Base-by-base conservation (phyloP, 2,329 filamentous ascomycete species). In the Stagonosporopsis rhizophila region DNA sequence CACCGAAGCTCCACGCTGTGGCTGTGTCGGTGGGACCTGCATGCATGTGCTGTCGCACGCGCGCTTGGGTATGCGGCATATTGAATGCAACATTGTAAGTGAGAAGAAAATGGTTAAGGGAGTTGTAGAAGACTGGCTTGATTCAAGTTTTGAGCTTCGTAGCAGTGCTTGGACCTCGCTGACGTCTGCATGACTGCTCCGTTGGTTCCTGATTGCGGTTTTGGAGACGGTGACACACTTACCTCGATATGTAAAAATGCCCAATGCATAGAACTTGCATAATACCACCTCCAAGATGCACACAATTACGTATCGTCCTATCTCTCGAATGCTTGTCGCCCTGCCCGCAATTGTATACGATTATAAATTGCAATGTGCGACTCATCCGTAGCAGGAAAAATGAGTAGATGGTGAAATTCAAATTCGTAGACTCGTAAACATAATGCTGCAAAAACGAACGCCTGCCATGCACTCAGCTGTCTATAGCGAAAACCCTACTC, bases 21-120 rank as follows among this genome's bases (percentile, higher is more conserved):
- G 51, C 44, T 54, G 44, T 54, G 51, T 54, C 14, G 23, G 30
- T 38, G 51, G 44, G 25, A 52, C 27, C 23, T 42, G 51, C 37
- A 44, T 23, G 7, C 30, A 32, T 15, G 30, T 15, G 14, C 37
- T 14, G 51, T 42, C 19, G 15, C 28, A 53, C 38, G 14, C 37
- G 37, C 51, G 30, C 44, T 40, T 54, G 51, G 51, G 37, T 44
- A 32, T 44, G 25, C 51, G 44, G 51, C 44, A 48, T 39, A 37
- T 23, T 34, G 22, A 32, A 35, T 44, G 39, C 27, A 46, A 46
- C 17, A 28, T 27, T 6, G 35, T n/a, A n/a, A 9, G 8, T 42
- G 39, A n/a, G 39, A 9, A 28, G 15, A 25, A 27, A 11, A 27
- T n/a, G 22, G 25, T 5, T 22, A 30, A 2, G 17, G 15, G 2